Percentiles rank a stretch among this genome's conserved stretches.
Conservation (phyloP, 2,329 filamentous ascomycete genomes). For the Ophiostoma angusticollis region DNA sequence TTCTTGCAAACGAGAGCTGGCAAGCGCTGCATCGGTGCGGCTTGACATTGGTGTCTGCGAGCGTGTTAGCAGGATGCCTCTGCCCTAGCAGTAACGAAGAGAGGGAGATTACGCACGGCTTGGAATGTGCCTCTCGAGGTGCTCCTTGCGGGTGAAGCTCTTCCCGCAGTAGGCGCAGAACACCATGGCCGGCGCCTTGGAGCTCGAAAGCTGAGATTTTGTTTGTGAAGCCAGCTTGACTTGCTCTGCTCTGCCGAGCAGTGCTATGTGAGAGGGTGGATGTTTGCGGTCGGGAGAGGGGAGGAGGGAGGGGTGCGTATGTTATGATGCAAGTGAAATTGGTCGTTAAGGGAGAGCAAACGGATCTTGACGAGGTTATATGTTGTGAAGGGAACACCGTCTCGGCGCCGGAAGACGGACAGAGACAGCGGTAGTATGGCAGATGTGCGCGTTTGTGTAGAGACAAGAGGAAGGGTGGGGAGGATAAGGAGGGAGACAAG, state of each 20-base stretch:
- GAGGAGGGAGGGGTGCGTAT: not conserved
- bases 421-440: not conserved
- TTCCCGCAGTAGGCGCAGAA: conserved; percentile 43
- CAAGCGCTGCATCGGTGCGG: conserved; percentile 37
- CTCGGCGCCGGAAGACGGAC: not conserved
- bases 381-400: conserved; percentile 5
- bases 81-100: too few relatives aligned
- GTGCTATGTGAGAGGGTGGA: not conserved
- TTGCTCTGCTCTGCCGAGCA: not conserved
- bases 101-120: conserved; percentile 28
- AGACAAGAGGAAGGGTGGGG: not conserved
- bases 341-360: not conserved
- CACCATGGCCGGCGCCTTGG: conserved; percentile 22
- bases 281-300: not conserved
- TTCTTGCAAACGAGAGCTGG: conserved; percentile 36
- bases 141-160: conserved; percentile 42
- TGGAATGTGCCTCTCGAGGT: conserved; percentile 42
- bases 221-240: conserved; percentile 9
- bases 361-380: not conserved
- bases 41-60: conserved; percentile 41
- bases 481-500: not conserved
- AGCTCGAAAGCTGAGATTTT: conserved; percentile 2
- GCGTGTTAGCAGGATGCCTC: not conserved
- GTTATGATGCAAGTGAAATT: not conserved
- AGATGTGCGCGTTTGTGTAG: not conserved